Percentiles rank a stretch among this genome's conserved stretches.
Evolutionary conservation across 2,329 filamentous ascomycete genomes (phyloP).

Genomic region (Thielaviopsis ethacetica): DNA sequence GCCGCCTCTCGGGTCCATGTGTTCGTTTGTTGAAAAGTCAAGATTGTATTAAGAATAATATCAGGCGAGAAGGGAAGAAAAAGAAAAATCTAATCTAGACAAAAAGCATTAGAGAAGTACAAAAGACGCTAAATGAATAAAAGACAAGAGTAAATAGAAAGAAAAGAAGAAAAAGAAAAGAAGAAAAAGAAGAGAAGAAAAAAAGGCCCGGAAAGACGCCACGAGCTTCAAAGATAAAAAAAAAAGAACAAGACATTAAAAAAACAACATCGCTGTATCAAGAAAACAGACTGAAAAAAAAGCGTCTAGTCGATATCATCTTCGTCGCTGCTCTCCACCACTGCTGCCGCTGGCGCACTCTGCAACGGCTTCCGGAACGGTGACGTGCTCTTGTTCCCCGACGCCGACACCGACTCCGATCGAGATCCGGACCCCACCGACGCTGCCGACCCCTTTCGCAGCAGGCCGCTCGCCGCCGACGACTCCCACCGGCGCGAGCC

Average conservation of each 20-base stretch:
- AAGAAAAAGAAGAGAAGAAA: background rate
- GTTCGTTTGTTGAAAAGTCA: too few relatives aligned
- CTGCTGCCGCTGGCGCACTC: background rate
- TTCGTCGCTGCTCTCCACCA: slow-evolving; percentile 6
- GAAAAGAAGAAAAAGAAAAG: background rate
- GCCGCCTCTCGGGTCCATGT: too few relatives aligned
- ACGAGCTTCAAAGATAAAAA: background rate
- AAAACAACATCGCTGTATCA: background rate
- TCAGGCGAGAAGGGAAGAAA: too few relatives aligned
- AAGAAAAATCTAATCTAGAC: too few relatives aligned
- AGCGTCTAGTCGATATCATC: slow-evolving; percentile 12
- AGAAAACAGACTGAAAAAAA: background rate
- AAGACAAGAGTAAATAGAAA: too few relatives aligned
- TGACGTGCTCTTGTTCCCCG: slow-evolving; percentile 1
- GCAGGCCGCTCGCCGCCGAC: slow-evolving; percentile 26
- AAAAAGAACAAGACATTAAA: background rate
- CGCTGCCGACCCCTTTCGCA: slow-evolving; percentile 20
- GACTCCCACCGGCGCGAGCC: slow-evolving; percentile 22
- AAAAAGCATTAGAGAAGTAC: too few relatives aligned
- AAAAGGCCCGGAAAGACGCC: background rate
- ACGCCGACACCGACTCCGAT: slow-evolving; percentile 12
- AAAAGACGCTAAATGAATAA: too few relatives aligned
- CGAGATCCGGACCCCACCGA: slow-evolving; percentile 12
- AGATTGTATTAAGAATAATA: background rate
- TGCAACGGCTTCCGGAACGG: slow-evolving; percentile 9